phyloP scores from a whole-genome alignment of 441 rosid genomes.

The Dalechampia spathulata region DNA sequence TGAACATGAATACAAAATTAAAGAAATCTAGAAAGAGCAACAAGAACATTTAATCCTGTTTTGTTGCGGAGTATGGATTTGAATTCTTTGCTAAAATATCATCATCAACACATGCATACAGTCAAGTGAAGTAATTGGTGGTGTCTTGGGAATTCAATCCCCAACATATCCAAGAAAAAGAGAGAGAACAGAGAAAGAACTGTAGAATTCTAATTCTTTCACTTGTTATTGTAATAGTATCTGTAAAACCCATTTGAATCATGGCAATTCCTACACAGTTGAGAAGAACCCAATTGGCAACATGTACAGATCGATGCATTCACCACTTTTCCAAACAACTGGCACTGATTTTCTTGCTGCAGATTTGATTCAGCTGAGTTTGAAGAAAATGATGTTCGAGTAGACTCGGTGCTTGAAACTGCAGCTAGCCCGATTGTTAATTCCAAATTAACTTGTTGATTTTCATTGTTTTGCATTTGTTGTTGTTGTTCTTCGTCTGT shows the following conservation, averaged over 20 bases:
- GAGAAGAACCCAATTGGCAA: constrained; percentile 38
- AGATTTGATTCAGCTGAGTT: constrained; percentile 42
- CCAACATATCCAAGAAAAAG: neutral
- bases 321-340: constrained; percentile 4
- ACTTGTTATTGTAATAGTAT: neutral
- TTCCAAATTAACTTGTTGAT: constrained; percentile 16
- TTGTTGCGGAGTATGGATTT: neutral
- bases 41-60: neutral
- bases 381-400: neutral
- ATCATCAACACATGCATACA: neutral
- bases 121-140: constrained; percentile 2
- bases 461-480: neutral
- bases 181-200: neutral
- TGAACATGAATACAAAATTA: no score
- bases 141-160: constrained; percentile 2
- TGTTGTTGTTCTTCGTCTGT: constrained; percentile 21
- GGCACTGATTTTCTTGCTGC: constrained; percentile 5
- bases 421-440: constrained; percentile 21
- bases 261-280: constrained; percentile 33
- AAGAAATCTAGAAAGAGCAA: no score
- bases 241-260: constrained; percentile 7
- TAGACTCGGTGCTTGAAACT: constrained; percentile 10
- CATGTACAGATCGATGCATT: constrained; percentile 41
- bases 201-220: neutral
- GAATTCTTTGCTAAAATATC: neutral